phyloP scores from a whole-genome alignment of 1,284 basidiomycete species.

The Naganishia sp. region DNA sequence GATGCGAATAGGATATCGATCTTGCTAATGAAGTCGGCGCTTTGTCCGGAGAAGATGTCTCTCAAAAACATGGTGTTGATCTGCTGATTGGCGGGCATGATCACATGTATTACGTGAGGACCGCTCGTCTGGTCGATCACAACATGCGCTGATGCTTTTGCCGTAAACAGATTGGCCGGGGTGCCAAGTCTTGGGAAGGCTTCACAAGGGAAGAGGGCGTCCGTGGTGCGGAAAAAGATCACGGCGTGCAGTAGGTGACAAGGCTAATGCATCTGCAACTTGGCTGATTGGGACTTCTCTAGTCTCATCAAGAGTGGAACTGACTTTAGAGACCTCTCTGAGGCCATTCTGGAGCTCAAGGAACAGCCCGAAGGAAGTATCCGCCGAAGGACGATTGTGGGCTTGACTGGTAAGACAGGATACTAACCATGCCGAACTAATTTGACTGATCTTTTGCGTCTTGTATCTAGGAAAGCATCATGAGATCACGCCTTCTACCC shows the following conservation, averaged over 20 bases:
- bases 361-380: conserved; percentile 65
- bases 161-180: conserved; percentile 67
- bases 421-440: neutral
- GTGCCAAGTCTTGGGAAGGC: conserved; percentile 70
- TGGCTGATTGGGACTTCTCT: neutral
- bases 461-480: conserved; percentile 63
- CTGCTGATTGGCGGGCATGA: conserved; percentile 87
- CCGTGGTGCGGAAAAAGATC: conserved; percentile 73
- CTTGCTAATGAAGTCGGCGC: conserved; percentile 66
- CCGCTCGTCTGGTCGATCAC: neutral
- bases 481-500: conserved; percentile 63
- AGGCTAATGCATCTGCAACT: too few relatives aligned
- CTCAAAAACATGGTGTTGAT: conserved; percentile 73
- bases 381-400: conserved; percentile 66
- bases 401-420: conserved; percentile 61
- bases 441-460: neutral
- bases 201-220: conserved; percentile 61
- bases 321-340: conserved; percentile 84
- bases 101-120: conserved; percentile 55
- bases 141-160: conserved; percentile 3
- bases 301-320: conserved; percentile 78
- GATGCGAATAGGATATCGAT: conserved; percentile 62
- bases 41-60: conserved; percentile 59
- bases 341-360: conserved; percentile 66
- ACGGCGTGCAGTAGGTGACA: conserved; percentile 62